Evolutionary conservation across 345 rosid species (phyloP), one percentile per base, ranked within the genome.

Genomic region (Salix arbutifolia): DNA sequence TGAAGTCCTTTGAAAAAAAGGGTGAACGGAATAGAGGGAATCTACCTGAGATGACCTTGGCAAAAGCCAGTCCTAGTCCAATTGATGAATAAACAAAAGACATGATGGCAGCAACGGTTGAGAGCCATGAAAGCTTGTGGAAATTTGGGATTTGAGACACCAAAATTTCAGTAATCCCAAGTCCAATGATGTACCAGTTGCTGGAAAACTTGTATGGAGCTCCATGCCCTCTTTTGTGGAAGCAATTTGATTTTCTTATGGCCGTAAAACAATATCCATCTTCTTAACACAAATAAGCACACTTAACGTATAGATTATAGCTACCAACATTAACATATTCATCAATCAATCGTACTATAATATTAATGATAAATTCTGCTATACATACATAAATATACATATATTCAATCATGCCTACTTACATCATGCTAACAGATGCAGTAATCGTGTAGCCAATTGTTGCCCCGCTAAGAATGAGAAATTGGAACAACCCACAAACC

Each of bases 401-500:
- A 0, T 40, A 8, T 44, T 12, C 17, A 46, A 33, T 33, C 37
- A 6, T 10, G 19, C 16, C 25, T 26, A 66, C 77, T 52, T 81
- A 81, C 81, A 52, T 76, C 76, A 81, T 65, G 81, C 81, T 76
- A 23, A 76, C 56, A 6, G 79, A 30, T 17, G 79, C 61, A 17
- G 83, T 79, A 18, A 80, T 66, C 5, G 79, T 75, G 35, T 80
- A 75, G 42, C 72, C 75, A 17, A 75, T 21, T 3, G 42, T 19
- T 5, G 58, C 7, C 14, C 76, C 79, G 42, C 60, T n/a, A 3
- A 80, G 83, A 11, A 35, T 28, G 25, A 35, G n/a, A 28, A n/a
- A 75, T 33, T 75, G 79, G 46, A 65, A 30, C 42, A 74, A 9
- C 33, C 72, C 79, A 65, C 71, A 66, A 71, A 61, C 28, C 60